Conservation (phyloP, 352 stramenopile genomes). For the Phytophthora pseudosyringae region DNA sequence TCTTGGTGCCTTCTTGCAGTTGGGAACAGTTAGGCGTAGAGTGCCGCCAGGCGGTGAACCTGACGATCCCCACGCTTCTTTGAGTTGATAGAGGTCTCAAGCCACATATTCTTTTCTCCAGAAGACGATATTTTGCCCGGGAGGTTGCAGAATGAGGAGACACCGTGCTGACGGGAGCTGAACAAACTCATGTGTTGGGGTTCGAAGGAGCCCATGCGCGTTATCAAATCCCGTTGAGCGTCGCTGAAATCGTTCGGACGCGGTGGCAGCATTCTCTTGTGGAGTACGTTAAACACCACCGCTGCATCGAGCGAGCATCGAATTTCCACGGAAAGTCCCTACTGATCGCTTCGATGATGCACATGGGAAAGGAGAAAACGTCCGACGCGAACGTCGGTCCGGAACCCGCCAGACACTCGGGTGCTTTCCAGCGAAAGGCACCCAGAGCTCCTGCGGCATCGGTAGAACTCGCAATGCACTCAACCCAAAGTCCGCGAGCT, state of each 20-base stretch:
- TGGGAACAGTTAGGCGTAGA: too few relatives aligned
- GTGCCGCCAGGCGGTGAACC: too few relatives aligned
- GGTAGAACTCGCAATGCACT: slow-evolving; percentile 14
- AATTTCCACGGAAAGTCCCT: slow-evolving; percentile 18
- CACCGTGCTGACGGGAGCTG: too few relatives aligned
- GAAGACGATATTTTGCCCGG: too few relatives aligned
- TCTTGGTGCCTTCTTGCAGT: too few relatives aligned
- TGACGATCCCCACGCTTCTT: too few relatives aligned
- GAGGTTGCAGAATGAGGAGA: too few relatives aligned
- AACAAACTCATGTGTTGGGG: slow-evolving; percentile 1
- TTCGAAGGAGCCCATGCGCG: slow-evolving; percentile 11
- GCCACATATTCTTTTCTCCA: too few relatives aligned
- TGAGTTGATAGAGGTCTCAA: too few relatives aligned
- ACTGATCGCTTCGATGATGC: slow-evolving; percentile 20
- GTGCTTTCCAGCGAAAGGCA: slow-evolving; percentile 31
- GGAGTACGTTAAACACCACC: slow-evolving; percentile 5
- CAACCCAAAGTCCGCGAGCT: slow-evolving; percentile 29
- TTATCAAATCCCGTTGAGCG: slow-evolving; percentile 13
- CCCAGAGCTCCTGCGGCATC: slow-evolving; percentile 2
- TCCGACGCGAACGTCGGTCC: slow-evolving; percentile 23
- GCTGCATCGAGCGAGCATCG: slow-evolving; percentile 8
- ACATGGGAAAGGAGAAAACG: slow-evolving; percentile 30
- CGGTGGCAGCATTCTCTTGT: slow-evolving; percentile 1
- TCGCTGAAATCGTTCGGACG: slow-evolving; percentile 5
- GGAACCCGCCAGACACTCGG: slow-evolving; percentile 11